phyloP scores from a whole-genome alignment of 2,329 filamentous ascomycete genomes.

The Paecilomyces niveus region DNA sequence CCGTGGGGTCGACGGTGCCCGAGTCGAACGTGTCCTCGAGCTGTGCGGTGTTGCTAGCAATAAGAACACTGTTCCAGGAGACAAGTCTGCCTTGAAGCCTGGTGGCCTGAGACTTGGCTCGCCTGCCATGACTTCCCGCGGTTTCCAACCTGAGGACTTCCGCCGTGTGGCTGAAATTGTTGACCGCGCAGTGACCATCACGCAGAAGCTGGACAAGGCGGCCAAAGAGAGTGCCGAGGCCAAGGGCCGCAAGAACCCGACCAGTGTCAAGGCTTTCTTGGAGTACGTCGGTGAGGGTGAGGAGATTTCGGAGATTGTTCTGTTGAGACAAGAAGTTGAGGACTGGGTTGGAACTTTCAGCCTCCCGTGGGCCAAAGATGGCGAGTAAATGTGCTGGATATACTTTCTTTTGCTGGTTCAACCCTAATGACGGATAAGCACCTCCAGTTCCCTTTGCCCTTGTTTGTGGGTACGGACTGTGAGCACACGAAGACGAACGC shows the following conservation, averaged over 20 bases:
- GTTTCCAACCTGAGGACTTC: conserved; percentile 87
- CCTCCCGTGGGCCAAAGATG: conserved; percentile 67
- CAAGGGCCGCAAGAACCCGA: conserved; percentile 83
- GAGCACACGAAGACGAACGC: background rate
- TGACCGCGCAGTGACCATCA: conserved; percentile 73
- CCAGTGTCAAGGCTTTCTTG: conserved; percentile 98
- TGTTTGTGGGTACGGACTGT: background rate
- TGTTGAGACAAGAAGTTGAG: conserved; percentile 82
- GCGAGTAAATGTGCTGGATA: conserved; percentile 18
- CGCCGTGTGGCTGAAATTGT: conserved; percentile 77
- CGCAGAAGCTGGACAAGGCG: conserved; percentile 65
- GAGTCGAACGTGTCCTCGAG: conserved; percentile 84
- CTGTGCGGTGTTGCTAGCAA: conserved; percentile 94
- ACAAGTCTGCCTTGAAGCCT: conserved; percentile 86
- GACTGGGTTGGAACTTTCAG: conserved; percentile 86
- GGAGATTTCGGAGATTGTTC: conserved; percentile 73
- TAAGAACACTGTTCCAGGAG: conserved; percentile 97
- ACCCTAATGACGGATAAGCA: background rate
- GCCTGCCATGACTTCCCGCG: conserved; percentile 94
- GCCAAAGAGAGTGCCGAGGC: conserved; percentile 67
- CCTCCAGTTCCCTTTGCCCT: background rate
- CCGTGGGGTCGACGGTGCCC: conserved; percentile 78
- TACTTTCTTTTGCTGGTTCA: background rate
- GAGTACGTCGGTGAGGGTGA: conserved; percentile 75
- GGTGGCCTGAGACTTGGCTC: conserved; percentile 91